These are phyloP conservation scores for Geranomyces michiganensis DNA, from an alignment of 192 early-diverging fungal species.

Conservation along the genomic window DNA sequence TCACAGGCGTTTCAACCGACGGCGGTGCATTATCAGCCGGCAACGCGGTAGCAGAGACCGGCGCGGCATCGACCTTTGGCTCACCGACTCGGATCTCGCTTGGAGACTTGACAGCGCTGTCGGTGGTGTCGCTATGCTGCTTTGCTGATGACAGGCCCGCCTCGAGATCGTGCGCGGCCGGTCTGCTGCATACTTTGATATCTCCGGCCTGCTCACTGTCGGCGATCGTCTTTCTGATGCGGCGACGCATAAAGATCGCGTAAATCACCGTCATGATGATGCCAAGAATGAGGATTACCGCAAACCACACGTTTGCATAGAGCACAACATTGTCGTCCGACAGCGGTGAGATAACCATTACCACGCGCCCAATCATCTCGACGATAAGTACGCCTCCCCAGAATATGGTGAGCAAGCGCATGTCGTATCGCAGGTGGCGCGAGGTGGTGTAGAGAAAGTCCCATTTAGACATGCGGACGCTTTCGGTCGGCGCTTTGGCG, in stretches of 20 bases:
- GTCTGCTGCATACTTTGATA: neutral
- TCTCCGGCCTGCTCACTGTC: neutral
- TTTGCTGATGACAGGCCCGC: too few species aligned
- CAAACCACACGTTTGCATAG: slow-evolving; percentile 11
- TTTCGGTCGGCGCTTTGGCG: neutral
- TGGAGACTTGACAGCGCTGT: too few species aligned
- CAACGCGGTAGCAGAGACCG: too few species aligned
- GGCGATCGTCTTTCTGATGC: neutral
- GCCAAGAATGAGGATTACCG: slow-evolving; percentile 1
- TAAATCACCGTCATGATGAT: neutral
- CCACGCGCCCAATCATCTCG: neutral
- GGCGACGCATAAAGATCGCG: neutral
- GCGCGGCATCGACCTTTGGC: too few species aligned
- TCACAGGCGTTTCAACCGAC: too few species aligned
- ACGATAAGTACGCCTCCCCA: neutral
- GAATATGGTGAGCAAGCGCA: slow-evolving; percentile 2
- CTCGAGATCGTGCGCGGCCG: too few species aligned
- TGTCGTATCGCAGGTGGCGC: slow-evolving; percentile 2
- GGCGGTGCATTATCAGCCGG: too few species aligned
- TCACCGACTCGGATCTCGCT: too few species aligned
- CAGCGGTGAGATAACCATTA: neutral
- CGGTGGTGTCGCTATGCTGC: too few species aligned
- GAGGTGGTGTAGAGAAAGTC: slow-evolving; percentile 6
- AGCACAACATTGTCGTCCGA: slow-evolving; percentile 10
- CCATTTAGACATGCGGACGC: neutral